A percentile compares a stretch with the other conserved stretches of the same genome.
These are phyloP conservation scores for Pistacia vera DNA, from an alignment of 345 rosid species.

Conservation along the genomic window DNA sequence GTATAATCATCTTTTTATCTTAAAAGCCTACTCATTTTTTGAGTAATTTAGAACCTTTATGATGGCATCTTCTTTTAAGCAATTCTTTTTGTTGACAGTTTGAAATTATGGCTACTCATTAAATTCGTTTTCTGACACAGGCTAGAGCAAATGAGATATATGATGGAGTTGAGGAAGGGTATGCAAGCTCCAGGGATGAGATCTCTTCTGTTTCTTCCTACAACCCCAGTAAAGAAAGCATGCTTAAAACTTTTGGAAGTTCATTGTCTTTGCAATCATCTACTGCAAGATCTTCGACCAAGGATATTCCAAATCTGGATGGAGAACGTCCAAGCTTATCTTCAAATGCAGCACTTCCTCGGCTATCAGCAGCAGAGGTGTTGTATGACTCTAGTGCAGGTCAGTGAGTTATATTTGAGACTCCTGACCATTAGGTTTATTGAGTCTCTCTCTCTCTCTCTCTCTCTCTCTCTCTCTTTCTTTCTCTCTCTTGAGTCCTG, in stretches of 20 bases:
- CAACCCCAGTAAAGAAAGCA: conserved; percentile 60
- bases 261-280: conserved; percentile 74
- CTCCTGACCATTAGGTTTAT: conserved; percentile 2
- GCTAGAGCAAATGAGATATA: conserved; percentile 69
- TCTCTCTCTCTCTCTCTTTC: neutral
- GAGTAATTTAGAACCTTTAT: neutral
- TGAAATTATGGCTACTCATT: conserved; percentile 8
- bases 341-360: conserved; percentile 59
- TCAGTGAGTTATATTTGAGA: conserved; percentile 26
- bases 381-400: conserved; percentile 61
- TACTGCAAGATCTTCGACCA: conserved; percentile 65
- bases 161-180: conserved; percentile 78
- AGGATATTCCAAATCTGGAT: conserved; percentile 53
- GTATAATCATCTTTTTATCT: neutral
- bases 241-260: conserved; percentile 71
- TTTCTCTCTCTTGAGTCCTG: neutral
- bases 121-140: conserved; percentile 40
- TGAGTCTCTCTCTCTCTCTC: neutral
- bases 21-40: neutral
- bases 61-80: neutral
- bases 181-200: conserved; percentile 94
- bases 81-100: conserved; percentile 12
- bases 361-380: conserved; percentile 68
- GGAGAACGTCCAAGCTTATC: conserved; percentile 60
- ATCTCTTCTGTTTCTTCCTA: conserved; percentile 85